Evolutionary conservation across 768 basidiomycete genomes (phyloP).

Genomic region (Sistotremastrum suecicum): DNA sequence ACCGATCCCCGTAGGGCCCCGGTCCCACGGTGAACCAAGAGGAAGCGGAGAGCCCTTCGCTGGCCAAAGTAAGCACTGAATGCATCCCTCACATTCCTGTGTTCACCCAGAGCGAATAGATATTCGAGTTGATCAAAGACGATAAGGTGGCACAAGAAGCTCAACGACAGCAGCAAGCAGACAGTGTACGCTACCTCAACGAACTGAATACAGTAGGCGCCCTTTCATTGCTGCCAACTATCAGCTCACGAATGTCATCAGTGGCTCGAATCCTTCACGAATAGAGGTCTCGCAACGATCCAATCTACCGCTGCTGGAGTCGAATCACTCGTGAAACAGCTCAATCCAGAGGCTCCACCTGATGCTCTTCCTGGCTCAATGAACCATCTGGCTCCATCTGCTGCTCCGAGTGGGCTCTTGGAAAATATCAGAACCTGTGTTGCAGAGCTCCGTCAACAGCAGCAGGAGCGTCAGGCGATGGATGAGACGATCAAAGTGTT

Average conservation of each 20-base stretch:
- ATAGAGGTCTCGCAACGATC: constrained; percentile 60
- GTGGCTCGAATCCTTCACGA: constrained; percentile 81
- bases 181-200: constrained; percentile 65
- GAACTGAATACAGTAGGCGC: constrained; percentile 51
- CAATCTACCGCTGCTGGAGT: constrained; percentile 45
- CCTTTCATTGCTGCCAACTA: neutral
- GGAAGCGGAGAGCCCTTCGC: no score
- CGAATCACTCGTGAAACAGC: constrained; percentile 40
- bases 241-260: constrained; percentile 14
- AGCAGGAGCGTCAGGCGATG: no score
- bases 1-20: no score
- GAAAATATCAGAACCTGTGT: no score
- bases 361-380: neutral
- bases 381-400: neutral
- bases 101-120: constrained; percentile 6
- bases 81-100: no score
- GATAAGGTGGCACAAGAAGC: constrained; percentile 33
- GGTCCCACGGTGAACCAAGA: no score
- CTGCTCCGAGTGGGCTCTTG: neutral
- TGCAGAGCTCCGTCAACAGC: no score
- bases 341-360: constrained; percentile 21
- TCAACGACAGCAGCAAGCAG: constrained; percentile 52
- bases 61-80: no score
- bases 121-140: constrained; percentile 33
- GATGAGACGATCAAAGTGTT: no score